Percentiles rank a stretch among this genome's conserved stretches.
These are phyloP conservation scores for Lodderomyces theae DNA, from an alignment of 1,139 yeast genomes.

Conservation along the genomic window DNA sequence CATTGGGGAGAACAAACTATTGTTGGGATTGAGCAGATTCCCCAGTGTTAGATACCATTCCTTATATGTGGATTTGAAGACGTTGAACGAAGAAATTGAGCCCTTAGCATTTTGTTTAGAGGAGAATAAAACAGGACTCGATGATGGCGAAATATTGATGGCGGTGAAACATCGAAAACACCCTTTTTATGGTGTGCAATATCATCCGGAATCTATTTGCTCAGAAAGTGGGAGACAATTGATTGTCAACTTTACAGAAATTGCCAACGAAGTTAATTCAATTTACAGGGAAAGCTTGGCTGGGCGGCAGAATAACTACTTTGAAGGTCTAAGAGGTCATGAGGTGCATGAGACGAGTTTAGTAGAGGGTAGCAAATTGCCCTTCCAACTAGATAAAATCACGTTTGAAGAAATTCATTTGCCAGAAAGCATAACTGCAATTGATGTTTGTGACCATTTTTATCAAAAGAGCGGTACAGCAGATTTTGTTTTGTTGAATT, in stretches of 20 bases:
- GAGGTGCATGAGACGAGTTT: conserved; percentile 14
- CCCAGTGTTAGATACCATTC: conserved; percentile 90
- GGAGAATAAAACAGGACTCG: conserved; percentile 25
- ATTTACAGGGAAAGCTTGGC: conserved; percentile 13
- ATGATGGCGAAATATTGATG: conserved; percentile 56
- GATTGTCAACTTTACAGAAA: conserved; percentile 57
- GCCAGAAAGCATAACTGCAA: conserved; percentile 20
- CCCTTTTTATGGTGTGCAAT: conserved; percentile 93
- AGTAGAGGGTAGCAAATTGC: conserved; percentile 11
- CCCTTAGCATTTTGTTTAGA: conserved; percentile 59
- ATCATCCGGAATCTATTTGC: conserved; percentile 95
- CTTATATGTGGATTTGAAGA: conserved; percentile 47
- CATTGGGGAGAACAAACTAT: conserved; percentile 17
- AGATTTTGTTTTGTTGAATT: conserved; percentile 62
- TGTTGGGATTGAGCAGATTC: conserved; percentile 26
- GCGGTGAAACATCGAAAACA: conserved; percentile 59
- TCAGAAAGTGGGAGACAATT: conserved; percentile 63
- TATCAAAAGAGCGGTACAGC: conserved; percentile 16
- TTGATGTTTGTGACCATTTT: conserved; percentile 52
- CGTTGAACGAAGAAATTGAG: conserved; percentile 30
- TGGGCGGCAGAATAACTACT: background rate
- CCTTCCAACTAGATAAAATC: conserved; percentile 8
- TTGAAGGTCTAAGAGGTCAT: conserved; percentile 11
- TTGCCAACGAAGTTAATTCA: conserved; percentile 45
- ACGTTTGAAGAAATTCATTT: conserved; percentile 19